Conservation (phyloP, 1,284 basidiomycete genomes). For the Leccinum subfulvum region DNA sequence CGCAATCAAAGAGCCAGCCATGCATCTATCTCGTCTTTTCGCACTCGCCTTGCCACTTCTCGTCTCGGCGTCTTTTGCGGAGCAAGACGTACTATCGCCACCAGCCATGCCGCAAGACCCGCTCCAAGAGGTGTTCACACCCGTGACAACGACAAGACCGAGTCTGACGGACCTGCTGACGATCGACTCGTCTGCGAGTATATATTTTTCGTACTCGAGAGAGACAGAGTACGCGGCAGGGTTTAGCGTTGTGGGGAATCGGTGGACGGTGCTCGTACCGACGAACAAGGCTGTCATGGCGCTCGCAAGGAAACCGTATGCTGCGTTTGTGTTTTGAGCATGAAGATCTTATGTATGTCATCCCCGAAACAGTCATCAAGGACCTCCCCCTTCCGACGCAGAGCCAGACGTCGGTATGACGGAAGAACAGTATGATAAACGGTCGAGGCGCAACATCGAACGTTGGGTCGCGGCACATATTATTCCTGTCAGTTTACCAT, state of each 20-base stretch:
- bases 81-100: constrained; percentile 15
- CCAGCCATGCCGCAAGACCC: constrained; percentile 11
- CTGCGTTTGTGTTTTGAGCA: too few species aligned
- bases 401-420: constrained; percentile 52
- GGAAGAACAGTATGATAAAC: constrained; percentile 60
- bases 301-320: too few species aligned
- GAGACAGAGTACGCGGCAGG: too few species aligned
- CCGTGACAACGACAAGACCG: too few species aligned
- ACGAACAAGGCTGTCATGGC: constrained; percentile 79
- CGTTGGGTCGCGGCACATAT: constrained; percentile 74
- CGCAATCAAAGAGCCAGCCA: constrained; percentile 12
- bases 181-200: too few species aligned
- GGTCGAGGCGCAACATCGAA: constrained; percentile 61
- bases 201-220: too few species aligned
- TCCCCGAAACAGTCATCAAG: constrained; percentile 50
- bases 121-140: neutral
- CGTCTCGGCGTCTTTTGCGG: constrained; percentile 10
- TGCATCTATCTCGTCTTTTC: constrained; percentile 33
- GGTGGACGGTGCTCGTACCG: constrained; percentile 66
- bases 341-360: neutral
- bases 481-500: constrained; percentile 52
- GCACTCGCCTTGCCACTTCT: constrained; percentile 33
- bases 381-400: constrained; percentile 33
- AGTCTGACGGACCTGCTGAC: too few species aligned
- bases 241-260: constrained; percentile 31